Evolutionary conservation across 1,284 basidiomycete species (phyloP), one percentile per base, ranked within the genome.

Genomic region (Trichosporon sp.): DNA sequence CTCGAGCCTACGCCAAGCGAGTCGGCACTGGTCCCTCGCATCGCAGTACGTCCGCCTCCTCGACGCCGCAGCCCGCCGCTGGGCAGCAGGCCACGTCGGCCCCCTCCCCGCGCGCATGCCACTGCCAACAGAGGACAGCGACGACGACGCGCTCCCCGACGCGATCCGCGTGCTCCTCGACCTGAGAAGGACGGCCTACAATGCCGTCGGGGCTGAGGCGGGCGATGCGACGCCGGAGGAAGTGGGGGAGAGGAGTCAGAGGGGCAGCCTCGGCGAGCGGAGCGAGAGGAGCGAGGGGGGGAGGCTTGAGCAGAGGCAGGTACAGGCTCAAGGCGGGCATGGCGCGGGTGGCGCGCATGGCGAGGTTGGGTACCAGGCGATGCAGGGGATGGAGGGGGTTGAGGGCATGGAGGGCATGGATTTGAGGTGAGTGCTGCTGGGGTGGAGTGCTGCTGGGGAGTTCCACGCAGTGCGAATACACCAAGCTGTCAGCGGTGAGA

Each of bases 101-200:
- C 2, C 40, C 40, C 2, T 44, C 40, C 3, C 10, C 40, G 19
- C 4, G 40, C 16, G 4, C 19, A 21, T 21, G 19, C 19, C 19
- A 21, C 40, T 9, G 14, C 58, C 69, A 21, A 21, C 6, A 44
- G 40, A 44, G 19, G 40, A 44, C 19, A 44, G 40, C 7, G 68
- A 66, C 34, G 71, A 71, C 61, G 67, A 71, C 4, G 69, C 69
- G n/a, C 72, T 79, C 2, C 78, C 80, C 1, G 78, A 79, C 57
- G 80, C 80, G 5, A 79, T 81, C 40, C 75, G 76, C 60, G 77
- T 78, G 27, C 70, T 81, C 7, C 73, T 80, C 46, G 80, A 81
- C 63, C 72, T 81, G 19, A 73, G 78, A 8, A 71, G 76, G 11
- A 80, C 80, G 19, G 80, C 78, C 1, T 80, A 79, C 60, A 69